Evolutionary conservation across 768 basidiomycete species (phyloP).

Genomic region (Leccinum truebloodii): DNA sequence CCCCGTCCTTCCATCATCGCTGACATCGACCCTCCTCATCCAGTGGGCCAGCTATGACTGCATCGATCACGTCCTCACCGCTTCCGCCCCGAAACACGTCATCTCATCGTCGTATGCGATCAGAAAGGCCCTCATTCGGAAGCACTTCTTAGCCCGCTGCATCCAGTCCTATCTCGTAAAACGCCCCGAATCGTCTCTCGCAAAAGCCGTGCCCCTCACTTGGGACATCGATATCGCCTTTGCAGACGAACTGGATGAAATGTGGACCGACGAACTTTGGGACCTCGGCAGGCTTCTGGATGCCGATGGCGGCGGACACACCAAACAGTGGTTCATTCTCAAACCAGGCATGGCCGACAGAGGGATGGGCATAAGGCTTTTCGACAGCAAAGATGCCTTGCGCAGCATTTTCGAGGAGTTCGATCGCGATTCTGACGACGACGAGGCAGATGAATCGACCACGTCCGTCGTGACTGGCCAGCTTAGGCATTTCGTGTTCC

Average conservation of each 20-base stretch:
- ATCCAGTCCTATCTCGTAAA: conserved; percentile 75
- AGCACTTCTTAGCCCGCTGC: conserved; percentile 84
- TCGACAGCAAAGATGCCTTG: conserved; percentile 74
- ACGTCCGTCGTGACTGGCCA: conserved; percentile 81
- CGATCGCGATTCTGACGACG: conserved; percentile 58
- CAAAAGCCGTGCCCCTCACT: conserved; percentile 62
- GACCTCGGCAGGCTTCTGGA: conserved; percentile 72
- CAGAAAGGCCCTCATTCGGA: conserved; percentile 91
- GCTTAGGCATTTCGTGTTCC: conserved; percentile 93
- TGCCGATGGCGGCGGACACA: conserved; percentile 18
- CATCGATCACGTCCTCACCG: conserved; percentile 75
- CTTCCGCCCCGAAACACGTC: conserved; percentile 46
- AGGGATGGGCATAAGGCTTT: conserved; percentile 92
- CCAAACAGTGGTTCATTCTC: conserved; percentile 81
- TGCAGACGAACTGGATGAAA: conserved; percentile 92
- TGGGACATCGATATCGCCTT: conserved; percentile 87
- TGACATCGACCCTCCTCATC: conserved; percentile 43
- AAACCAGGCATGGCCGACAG: conserved; percentile 98
- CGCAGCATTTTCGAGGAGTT: conserved; percentile 79
- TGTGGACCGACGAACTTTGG: conserved; percentile 91
- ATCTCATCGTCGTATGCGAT: conserved; percentile 86
- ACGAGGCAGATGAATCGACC: conserved; percentile 42
- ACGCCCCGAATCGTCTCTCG: conserved; percentile 57
- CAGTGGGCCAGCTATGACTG: conserved; percentile 92
- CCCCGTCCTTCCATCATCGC: conserved; percentile 24